These are phyloP conservation scores for Penicillium sp. DNA, from an alignment of 2,329 filamentous ascomycete species.

Conservation along the genomic window DNA sequence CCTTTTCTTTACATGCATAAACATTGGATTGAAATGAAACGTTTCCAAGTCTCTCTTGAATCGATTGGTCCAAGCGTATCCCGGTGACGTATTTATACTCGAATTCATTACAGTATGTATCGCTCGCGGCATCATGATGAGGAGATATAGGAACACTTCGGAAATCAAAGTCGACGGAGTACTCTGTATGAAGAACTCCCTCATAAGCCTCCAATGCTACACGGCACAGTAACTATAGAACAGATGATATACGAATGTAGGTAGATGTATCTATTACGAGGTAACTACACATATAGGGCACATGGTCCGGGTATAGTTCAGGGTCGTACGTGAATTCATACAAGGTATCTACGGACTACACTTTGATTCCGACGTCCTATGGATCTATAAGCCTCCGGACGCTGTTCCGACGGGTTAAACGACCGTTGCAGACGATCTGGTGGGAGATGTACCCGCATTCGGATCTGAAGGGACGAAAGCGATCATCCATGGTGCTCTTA, in stretches of 20 bases:
- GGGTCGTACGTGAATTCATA: not conserved
- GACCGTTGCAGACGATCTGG: not conserved
- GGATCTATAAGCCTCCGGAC: not conserved
- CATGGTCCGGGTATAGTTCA: not conserved
- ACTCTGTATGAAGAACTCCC: not conserved
- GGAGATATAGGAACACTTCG: constrained; percentile 1
- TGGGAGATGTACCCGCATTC: not conserved
- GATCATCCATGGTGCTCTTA: not conserved
- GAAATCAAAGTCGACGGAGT: not conserved
- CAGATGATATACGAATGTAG: not conserved
- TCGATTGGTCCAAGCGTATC: not conserved
- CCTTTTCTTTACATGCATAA: not conserved
- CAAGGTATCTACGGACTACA: not conserved
- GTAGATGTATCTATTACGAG: not conserved
- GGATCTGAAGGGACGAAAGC: not conserved
- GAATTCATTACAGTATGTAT: not conserved
- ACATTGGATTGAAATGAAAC: not conserved
- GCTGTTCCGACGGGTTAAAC: constrained; percentile 6
- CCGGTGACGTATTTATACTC: constrained; percentile 7
- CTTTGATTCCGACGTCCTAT: not conserved
- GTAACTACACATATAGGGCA: not conserved
- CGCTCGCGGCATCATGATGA: constrained; percentile 11
- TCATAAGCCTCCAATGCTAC: not conserved
- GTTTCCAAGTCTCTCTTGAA: not conserved
- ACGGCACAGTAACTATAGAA: not conserved